Evolutionary conservation across 2,329 filamentous ascomycete genomes (phyloP).

Genomic region (Xylariaceae sp.): DNA sequence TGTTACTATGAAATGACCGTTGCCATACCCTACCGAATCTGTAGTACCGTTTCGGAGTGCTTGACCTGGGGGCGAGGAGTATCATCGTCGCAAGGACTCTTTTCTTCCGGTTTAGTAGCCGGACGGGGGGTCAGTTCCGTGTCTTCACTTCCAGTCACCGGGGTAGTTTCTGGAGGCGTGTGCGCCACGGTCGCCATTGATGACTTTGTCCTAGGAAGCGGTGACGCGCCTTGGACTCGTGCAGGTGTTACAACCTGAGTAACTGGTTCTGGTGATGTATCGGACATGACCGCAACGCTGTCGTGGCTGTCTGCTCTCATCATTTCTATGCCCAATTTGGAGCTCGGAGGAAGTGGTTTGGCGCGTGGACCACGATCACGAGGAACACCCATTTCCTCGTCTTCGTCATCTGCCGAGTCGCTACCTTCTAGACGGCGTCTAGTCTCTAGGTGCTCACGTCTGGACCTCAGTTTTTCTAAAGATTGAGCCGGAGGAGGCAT

Average conservation of each 20-base stretch:
- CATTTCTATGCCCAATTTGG: constrained; percentile 94
- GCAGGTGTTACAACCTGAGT: constrained; percentile 51
- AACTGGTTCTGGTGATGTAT: constrained; percentile 48
- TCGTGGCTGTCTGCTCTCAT: constrained; percentile 95
- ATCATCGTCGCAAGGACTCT: constrained; percentile 34
- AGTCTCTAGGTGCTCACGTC: constrained; percentile 66
- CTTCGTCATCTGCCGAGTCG: constrained; percentile 92
- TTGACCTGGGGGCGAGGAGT: constrained; percentile 36
- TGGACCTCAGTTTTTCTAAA: constrained; percentile 68
- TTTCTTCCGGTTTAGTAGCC: constrained; percentile 10
- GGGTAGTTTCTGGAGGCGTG: constrained; percentile 30
- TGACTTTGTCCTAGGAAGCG: constrained; percentile 19
- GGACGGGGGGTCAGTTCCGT: constrained; percentile 45
- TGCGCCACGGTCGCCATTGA: constrained; percentile 18
- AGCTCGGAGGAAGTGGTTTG: constrained; percentile 64
- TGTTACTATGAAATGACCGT: constrained; percentile 13
- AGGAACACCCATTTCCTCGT: constrained; percentile 74
- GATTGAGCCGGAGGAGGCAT: constrained; percentile 56
- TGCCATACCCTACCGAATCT: constrained; percentile 1
- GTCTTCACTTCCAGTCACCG: constrained; percentile 18
- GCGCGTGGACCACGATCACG: constrained; percentile 40
- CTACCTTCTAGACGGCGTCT: constrained; percentile 67
- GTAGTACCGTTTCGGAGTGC: constrained; percentile 10
- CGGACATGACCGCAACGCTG: constrained; percentile 58
- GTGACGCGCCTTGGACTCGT: constrained; percentile 35